Base-by-base conservation (phyloP, 495 filamentous ascomycete genomes). In the Niebla homalea region DNA sequence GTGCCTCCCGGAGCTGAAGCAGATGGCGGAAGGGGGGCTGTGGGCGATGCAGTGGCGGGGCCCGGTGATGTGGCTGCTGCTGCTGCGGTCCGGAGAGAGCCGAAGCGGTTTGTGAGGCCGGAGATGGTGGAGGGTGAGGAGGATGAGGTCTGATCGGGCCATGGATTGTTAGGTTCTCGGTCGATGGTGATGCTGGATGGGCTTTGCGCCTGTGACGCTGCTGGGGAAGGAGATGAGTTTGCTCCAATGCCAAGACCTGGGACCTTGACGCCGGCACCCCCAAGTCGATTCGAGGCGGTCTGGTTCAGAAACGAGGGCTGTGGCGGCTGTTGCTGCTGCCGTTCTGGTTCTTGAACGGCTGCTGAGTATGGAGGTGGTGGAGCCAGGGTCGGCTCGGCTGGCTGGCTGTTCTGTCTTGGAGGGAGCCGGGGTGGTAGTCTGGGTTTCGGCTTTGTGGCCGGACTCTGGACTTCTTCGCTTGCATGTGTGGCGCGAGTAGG, bases 241-340 rank as follows among this genome's bases (percentile, higher is more conserved):
- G 55, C 59, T 12, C 80, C 80, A 53, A 94, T 93, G 15, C 84
- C 84, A 38, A 95, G 70, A 0, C 75, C 85, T 1, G 90, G 87
- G 2, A 96, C 87, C 0, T 81, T 85, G 39, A 95, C 72, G 3
- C 90, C 90, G 5, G 89, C 82, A 48, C 78, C 75, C 16, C 81
- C 75, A 6, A 97, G 71, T 20, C 87, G 74, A 35, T 67, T 70
- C 32, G 85, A 60, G 16, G 87, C 77, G 3, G 70, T 75, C 58
- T 86, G 82, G 51, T 90, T 89, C 21, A 90, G 58, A 61, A 73
- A 61, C 11, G 10, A 4, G 29, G 60, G 68, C 60, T 47, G 70
- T 54, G 49, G 58, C 57, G 35, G 46, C 42, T 55, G 65, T 39
- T 46, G 57, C 52, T 43, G 65, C 20, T 62, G 54, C 21, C 15